A percentile compares a stretch with the other conserved stretches of the same genome.
phyloP scores from a whole-genome alignment of 768 basidiomycete genomes.

The Pisolithus marmoratus region DNA sequence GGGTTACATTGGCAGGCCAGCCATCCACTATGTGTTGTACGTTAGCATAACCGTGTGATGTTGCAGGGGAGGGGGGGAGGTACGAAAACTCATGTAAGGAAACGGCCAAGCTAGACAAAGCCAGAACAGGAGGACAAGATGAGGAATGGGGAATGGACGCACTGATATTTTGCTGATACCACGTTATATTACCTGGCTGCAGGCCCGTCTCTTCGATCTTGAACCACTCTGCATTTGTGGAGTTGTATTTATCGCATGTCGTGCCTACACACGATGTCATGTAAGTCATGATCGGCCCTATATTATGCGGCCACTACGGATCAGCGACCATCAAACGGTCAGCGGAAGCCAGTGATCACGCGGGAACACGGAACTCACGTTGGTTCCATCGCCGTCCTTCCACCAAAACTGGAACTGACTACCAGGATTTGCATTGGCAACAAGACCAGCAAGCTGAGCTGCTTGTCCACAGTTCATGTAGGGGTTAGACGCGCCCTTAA shows the following conservation, averaged over 20 bases:
- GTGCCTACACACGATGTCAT: conserved; percentile 57
- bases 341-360: neutral
- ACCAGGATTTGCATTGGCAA: conserved; percentile 56
- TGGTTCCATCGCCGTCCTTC: conserved; percentile 39
- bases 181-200: conserved; percentile 31
- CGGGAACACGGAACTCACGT: conserved; percentile 19
- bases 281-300: conserved; percentile 70
- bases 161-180: conserved; percentile 55
- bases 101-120: neutral
- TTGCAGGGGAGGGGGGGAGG: no score
- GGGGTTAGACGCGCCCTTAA: conserved; percentile 53
- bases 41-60: neutral
- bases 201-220: conserved; percentile 57
- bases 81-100: no score
- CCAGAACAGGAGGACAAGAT: neutral
- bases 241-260: conserved; percentile 55
- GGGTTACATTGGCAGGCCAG: conserved; percentile 31
- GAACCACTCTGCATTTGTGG: conserved; percentile 62
- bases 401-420: conserved; percentile 51
- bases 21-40: conserved; percentile 32
- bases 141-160: conserved; percentile 16
- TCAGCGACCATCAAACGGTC: neutral
- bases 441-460: conserved; percentile 43
- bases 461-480: conserved; percentile 56
- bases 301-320: conserved; percentile 48